Evolutionary conservation across 495 filamentous ascomycete species (phyloP), one percentile per base, ranked within the genome.

Genomic region (Xylaria scruposa): DNA sequence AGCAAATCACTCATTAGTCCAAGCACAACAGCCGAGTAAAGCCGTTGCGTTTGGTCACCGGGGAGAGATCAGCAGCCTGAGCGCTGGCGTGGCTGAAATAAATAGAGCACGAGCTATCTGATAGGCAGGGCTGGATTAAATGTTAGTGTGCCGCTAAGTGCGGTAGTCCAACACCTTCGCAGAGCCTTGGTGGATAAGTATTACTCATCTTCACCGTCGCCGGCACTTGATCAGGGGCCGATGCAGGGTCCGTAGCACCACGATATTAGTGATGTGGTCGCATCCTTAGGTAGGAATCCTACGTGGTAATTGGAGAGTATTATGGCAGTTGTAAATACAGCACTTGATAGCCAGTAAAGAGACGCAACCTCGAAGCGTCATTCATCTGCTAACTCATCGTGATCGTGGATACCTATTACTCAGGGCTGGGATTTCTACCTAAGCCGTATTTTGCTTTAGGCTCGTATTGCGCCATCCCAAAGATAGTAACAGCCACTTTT

Each of bases 401-500:
- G 13, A 31, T 56, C 53, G 26, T 31, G 26, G 53, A 5, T 54
- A n/a, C n/a, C n/a, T n/a, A 54, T 54, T 26, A 29, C 51, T 26
- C 21, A 17, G 26, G 26, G 26, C 26, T 19, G 53, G 53, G 12
- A 17, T 56, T 31, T 12, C 51, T 24, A 31, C n/a, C 53, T 31
- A 54, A 15, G 17, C 51, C n/a, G 24, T 13, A 54, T 54, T 29
- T 4, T 7, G 26, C 26, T 12, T 6, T 17, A 56, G 24, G 24
- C 21, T 53, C n/a, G 21, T 26, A 26, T 53, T 26, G 7, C 53
- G 29, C 21, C 12, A 56, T 56, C 5, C 65, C 36, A 56, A 67
- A 56, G 36, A 67, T 56, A 67, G 65, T 42, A 67, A 67, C 15
- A 24, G n/a, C 36, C 60, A 31, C 33, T 19, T 44, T 17, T 51